Evolutionary conservation across 805 yeast genomes (phyloP).

Genomic region (Yarrowia sp.): DNA sequence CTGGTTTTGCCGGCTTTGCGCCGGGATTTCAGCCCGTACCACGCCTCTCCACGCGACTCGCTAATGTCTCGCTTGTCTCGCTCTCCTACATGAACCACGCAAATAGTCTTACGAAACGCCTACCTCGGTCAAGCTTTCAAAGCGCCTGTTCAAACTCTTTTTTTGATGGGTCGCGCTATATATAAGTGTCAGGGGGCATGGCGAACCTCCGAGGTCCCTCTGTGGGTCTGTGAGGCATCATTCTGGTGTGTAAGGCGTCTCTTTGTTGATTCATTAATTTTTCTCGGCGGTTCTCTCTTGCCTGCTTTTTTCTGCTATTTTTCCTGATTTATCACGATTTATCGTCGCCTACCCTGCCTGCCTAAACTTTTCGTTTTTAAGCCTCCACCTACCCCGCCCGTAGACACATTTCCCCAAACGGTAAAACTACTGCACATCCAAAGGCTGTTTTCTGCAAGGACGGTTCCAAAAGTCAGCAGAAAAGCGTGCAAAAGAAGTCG

Average conservation of each 20-base stretch:
- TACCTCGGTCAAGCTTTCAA: slow-evolving; percentile 14
- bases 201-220: too few relatives aligned
- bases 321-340: background rate
- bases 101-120: background rate
- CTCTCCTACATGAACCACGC: background rate
- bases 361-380: background rate
- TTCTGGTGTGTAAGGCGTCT: too few relatives aligned
- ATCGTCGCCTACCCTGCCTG: too few relatives aligned
- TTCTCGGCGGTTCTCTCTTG: too few relatives aligned
- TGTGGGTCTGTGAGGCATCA: too few relatives aligned
- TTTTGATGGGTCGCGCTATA: background rate
- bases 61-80: background rate
- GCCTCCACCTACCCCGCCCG: slow-evolving; percentile 4
- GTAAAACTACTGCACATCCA: background rate
- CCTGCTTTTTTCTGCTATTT: background rate
- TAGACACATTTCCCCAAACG: slow-evolving; percentile 12
- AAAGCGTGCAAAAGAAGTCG: background rate
- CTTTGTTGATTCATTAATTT: too few relatives aligned
- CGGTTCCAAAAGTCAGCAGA: background rate
- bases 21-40: too few relatives aligned
- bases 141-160: background rate
- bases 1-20: background rate
- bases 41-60: background rate
- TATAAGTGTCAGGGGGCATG: slow-evolving; percentile 12
- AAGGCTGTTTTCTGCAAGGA: background rate